Percentiles rank a stretch among this genome's conserved stretches.
Evolutionary conservation across 257 asterid genomes (phyloP).

Genomic region (Solanum chiquidenum): DNA sequence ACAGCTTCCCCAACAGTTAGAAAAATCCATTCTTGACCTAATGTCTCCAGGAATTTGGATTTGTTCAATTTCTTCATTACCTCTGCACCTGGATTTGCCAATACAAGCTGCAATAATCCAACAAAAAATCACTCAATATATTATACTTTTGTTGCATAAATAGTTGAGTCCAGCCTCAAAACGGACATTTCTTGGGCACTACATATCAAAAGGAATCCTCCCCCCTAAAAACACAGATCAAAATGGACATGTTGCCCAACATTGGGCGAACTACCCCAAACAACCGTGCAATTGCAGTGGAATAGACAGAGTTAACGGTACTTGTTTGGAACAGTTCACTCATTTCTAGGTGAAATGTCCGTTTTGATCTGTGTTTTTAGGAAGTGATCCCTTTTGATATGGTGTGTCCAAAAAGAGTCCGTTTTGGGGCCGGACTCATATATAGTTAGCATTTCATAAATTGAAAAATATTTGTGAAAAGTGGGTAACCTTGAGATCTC

Average conservation of each 20-base stretch:
- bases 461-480: background rate
- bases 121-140: background rate
- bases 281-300: no score
- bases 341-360: no score
- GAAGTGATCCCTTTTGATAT: no score
- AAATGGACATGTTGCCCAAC: no score
- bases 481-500: slow-evolving; percentile 61
- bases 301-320: no score
- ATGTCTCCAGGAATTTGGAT: slow-evolving; percentile 53
- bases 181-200: no score
- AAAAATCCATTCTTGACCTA: slow-evolving; percentile 84
- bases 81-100: slow-evolving; percentile 81
- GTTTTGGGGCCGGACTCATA: background rate
- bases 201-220: no score
- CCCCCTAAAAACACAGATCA: no score
- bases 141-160: background rate
- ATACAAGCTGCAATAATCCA: slow-evolving; percentile 35
- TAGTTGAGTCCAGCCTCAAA: background rate
- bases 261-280: no score
- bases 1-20: slow-evolving; percentile 89
- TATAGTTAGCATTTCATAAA: background rate
- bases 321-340: no score
- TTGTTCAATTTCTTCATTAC: slow-evolving; percentile 88
- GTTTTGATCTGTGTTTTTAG: no score
- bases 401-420: background rate